A percentile compares a stretch with the other conserved stretches of the same genome.
Evolutionary conservation across 768 basidiomycete genomes (phyloP).

Genomic region (Termitomyces sp.): DNA sequence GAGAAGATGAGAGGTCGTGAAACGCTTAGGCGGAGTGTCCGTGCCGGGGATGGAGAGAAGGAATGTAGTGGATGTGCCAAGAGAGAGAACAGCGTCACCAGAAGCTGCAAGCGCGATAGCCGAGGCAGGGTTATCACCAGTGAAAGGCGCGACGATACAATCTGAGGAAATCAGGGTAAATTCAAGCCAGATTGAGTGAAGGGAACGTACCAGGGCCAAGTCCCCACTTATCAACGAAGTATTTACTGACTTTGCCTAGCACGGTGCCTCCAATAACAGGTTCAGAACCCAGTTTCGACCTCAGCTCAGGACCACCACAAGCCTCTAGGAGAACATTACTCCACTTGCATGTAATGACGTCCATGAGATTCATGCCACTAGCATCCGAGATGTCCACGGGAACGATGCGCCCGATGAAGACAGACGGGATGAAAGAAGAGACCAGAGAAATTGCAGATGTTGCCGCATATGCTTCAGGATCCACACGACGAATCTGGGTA

Average conservation of each 20-base stretch:
- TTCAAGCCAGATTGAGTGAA: background rate
- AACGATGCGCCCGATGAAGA: constrained; percentile 74
- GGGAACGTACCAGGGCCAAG: constrained; percentile 51
- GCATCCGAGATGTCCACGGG: constrained; percentile 87
- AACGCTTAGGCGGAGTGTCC: constrained; percentile 56
- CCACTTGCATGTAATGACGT: constrained; percentile 71
- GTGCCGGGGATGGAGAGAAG: constrained; percentile 71
- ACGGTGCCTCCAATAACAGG: constrained; percentile 66
- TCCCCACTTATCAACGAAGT: constrained; percentile 75
- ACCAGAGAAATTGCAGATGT: constrained; percentile 74
- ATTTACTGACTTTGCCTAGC: constrained; percentile 59
- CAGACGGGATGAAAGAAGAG: constrained; percentile 75
- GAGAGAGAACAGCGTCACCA: constrained; percentile 78
- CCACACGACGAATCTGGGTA: constrained; percentile 48
- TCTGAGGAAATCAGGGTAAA: constrained; percentile 30
- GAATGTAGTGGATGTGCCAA: constrained; percentile 87
- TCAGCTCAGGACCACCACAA: constrained; percentile 64
- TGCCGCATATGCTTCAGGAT: constrained; percentile 47
- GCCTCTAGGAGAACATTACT: constrained; percentile 57
- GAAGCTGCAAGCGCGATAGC: constrained; percentile 68
- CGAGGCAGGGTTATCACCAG: constrained; percentile 87
- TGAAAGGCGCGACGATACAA: constrained; percentile 78
- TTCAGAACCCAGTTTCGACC: constrained; percentile 67
- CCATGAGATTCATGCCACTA: constrained; percentile 88
- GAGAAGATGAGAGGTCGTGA: constrained; percentile 71